Evolutionary conservation across 139 green algal genomes (phyloP), one percentile per base, ranked within the genome.

Genomic region (Gonium pectorale): DNA sequence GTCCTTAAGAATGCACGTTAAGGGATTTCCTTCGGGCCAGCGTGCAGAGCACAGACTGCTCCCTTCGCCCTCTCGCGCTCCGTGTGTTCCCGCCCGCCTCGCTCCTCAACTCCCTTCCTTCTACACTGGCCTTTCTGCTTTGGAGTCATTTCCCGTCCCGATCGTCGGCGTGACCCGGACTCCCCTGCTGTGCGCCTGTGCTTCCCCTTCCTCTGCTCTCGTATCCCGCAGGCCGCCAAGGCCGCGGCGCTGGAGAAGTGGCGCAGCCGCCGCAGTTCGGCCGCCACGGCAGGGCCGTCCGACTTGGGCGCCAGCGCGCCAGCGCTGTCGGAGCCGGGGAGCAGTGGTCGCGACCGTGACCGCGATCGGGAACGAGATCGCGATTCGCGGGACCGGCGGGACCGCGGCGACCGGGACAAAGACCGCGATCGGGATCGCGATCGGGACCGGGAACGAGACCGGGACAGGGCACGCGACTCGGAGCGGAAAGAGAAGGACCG

Each of bases 251-350:
- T 89, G 31, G 33, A 35, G 24, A 62, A 49, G 68, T 77, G 74
- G 62, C n/a, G 73, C 44, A 67, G 62, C 33, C 43, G 66, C n/a
- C 66, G 73, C 19, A 33, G 70, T 19, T 67, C 64, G 2, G 22
- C 40, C 2, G 67, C 68, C n/a, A 40, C 66, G 19, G 40, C 49
- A 8, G 51, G 79, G 46, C 24, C 43, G 17, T 26, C 35, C 35
- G 27, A 46, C 64, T 13, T 21, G 46, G 67, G 56, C 66, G 33
- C 49, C 43, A 33, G 56, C 41, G 31, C 38, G 29, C 40, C 67
- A n/a, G 66, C 46, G 68, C 68, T 62, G 68, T 83, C 59, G 9
- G 70, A 83, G 62, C 79, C 67, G 35, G 80, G 19, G 27, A 89
- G 44, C 38, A 68, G 68, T 33, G 54, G 66, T 35, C 41, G 67